Evolutionary conservation across 495 filamentous ascomycete genomes (phyloP), one percentile per base, ranked within the genome.

Genomic region (Lasiosphaeria ovina): DNA sequence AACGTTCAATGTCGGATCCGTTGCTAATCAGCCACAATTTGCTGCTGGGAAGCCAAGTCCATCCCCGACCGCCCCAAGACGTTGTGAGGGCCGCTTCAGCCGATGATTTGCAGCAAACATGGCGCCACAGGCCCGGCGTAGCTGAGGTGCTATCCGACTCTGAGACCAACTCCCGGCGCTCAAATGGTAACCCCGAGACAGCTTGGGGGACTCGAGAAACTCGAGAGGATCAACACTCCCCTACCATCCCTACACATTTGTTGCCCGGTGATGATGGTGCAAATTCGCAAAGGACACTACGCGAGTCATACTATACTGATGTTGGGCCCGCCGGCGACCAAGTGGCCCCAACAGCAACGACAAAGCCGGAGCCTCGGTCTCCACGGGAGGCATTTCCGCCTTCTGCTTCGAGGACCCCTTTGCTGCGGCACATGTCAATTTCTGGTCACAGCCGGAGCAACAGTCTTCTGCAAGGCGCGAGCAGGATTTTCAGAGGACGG

Each of bases 1-100:
- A 73, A 9, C 69, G 69, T 14, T 69, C 71, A 2, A 67, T 69
- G 69, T 73, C 71, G 24, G 71, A 72, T 52, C 63, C 71, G 7
- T 17, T 64, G 16, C 64, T 73, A 38, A 50, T 68, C 59, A 62
- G 33, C 44, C 59, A 57, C 6, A 51, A 67, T 51, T 16, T 62
- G 31, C 6, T 45, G 3, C 44, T 56, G n/a, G 50, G 40, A 35
- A 50, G 32, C 14, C 64, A 57, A 8, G 36, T 56, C 49, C 45
- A 24, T 24, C 24, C 54, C 4, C 49, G 54, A 17, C 40, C 24
- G 35, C 57, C 60, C 1, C 40, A 62, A 10, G 60, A 63, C 4
- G n/a, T 59, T n/a, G 63, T 35, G 34, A 61, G 56, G 17, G 54
- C 64, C 0, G 45, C 38, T 11, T 72, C 69, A 3, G 60, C 68